Evolutionary conservation across 495 filamentous ascomycete genomes (phyloP), one percentile per base, ranked within the genome.

Genomic region (Diplogelasinospora grovesii): DNA sequence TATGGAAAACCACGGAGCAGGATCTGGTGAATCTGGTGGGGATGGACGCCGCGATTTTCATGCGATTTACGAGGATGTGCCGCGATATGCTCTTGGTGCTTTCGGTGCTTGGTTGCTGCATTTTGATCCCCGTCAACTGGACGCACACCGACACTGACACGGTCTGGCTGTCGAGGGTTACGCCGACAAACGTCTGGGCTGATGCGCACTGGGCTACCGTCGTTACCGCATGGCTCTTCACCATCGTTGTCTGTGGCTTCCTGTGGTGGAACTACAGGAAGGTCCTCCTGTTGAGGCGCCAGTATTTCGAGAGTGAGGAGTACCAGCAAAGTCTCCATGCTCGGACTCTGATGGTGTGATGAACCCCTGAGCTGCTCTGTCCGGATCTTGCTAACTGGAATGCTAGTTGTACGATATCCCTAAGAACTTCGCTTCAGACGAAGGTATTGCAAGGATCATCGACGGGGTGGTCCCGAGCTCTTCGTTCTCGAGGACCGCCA

Each of bases 271-370:
- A 95, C 51, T 97, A 97, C 62, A 76, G 73, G 31, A 78, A 71
- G 13, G 74, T 97, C 16, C 54, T 78, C 16, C 66, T 62, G 28
- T 58, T 98, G 41, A 77, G 89, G 50, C 77, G 85, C 35, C 55
- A 75, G 22, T 95, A 94, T 55, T 89, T 94, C 52, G 70, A 89
- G 49, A 93, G 82, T 48, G 73, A 85, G 5, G 93, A 96, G 23
- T 98, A 96, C 51, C 83, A 93, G 59, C 72, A 74, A 27, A 93
- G 88, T 60, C 65, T 96, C 37, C 88, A 95, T 61, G 79, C 93
- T 4, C 74, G 93, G 43, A 96, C 89, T 2, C 62, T 98, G 52
- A 90, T 98, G 82, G 79, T 86, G 64, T 38, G 66, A 49, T n/a
- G n/a, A n/a, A n/a, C n/a, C n/a, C n/a, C n/a, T n/a, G n/a, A n/a